phyloP scores from a whole-genome alignment of 805 yeast species.

The Torulaspora maleeae region DNA sequence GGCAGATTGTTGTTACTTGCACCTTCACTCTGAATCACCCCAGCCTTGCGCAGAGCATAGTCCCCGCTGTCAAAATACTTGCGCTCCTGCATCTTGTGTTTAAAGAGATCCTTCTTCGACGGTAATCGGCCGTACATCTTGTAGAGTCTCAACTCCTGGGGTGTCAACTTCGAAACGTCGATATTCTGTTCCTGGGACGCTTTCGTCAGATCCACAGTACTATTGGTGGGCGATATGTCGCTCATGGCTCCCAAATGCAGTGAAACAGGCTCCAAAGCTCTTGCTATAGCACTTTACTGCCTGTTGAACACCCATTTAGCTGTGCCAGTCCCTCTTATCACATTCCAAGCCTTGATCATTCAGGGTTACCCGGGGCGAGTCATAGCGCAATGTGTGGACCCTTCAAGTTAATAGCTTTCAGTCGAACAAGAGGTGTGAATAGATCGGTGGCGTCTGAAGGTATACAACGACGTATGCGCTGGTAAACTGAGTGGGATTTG shows the following conservation, averaged over 20 bases:
- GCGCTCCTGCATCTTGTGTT: constrained; percentile 75
- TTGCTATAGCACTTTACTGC: neutral
- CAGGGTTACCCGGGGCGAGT: too few species aligned
- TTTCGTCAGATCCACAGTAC: constrained; percentile 24
- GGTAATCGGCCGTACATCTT: constrained; percentile 85
- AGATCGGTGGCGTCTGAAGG: too few species aligned
- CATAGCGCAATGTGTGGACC: neutral
- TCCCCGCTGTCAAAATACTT: constrained; percentile 94
- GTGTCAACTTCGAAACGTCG: constrained; percentile 56
- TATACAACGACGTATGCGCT: too few species aligned
- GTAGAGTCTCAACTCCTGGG: constrained; percentile 76
- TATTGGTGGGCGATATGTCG: constrained; percentile 29
- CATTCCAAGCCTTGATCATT: too few species aligned
- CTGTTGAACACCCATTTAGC: too few species aligned
- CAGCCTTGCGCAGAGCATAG: constrained; percentile 78
- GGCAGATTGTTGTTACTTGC: constrained; percentile 32
- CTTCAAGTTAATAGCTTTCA: neutral
- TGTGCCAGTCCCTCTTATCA: too few species aligned
- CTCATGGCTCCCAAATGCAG: constrained; percentile 4
- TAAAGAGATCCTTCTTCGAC: constrained; percentile 67
- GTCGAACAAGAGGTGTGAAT: neutral
- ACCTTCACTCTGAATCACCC: constrained; percentile 37
- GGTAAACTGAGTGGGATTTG: neutral
- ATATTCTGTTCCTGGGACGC: constrained; percentile 24
- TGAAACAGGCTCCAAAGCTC: neutral